A percentile compares a stretch with the other conserved stretches of the same genome.
These are phyloP conservation scores for Cucurbita moschata DNA, from an alignment of 306 rosid species.

Conservation along the genomic window DNA sequence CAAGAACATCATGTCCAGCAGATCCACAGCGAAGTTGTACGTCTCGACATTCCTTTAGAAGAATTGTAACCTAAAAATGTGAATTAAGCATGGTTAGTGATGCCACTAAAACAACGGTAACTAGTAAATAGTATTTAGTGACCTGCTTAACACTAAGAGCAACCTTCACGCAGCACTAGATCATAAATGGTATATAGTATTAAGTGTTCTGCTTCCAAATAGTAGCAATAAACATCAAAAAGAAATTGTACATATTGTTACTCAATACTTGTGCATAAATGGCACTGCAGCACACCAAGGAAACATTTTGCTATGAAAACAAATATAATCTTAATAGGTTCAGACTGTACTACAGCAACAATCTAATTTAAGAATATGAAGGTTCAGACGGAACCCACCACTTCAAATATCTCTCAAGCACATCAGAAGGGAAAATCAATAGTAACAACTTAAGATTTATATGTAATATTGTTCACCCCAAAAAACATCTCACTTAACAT, in stretches of 20 bases:
- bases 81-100: not conserved
- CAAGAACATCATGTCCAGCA: conserved; percentile 24
- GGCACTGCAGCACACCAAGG: not conserved
- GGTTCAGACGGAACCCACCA: not conserved
- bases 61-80: conserved; percentile 58
- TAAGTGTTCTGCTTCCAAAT: not conserved
- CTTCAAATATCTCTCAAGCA: not conserved
- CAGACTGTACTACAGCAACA: not conserved
- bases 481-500: not conserved
- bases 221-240: not conserved
- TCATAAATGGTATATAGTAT: not conserved
- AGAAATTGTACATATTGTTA: not conserved
- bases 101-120: not conserved
- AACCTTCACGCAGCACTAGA: not conserved
- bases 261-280: not conserved
- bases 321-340: not conserved
- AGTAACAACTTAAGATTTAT: not conserved
- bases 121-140: too few species aligned
- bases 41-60: conserved; percentile 90
- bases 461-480: not conserved
- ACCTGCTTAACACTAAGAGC: not conserved
- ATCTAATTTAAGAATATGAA: not conserved
- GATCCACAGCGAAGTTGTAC: conserved; percentile 81
- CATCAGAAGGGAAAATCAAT: not conserved
- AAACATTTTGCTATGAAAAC: not conserved